These are phyloP conservation scores for Neurospora sp. DNA, from an alignment of 2,329 filamentous ascomycete species.

Conservation along the genomic window DNA sequence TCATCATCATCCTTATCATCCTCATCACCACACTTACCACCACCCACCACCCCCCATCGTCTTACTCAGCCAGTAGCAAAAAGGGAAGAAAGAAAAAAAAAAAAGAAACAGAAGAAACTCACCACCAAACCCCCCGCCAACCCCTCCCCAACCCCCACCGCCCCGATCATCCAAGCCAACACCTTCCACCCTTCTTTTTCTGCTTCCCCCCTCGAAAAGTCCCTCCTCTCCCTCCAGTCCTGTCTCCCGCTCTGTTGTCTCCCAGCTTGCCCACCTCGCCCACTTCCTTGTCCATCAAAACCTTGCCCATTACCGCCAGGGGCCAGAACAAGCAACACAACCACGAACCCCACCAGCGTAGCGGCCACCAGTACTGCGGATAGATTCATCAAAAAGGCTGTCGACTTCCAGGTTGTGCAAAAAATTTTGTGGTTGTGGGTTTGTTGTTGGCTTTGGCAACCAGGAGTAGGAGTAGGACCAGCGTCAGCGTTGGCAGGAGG, in stretches of 20 bases:
- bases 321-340: slow-evolving; percentile 45
- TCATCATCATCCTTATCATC: slow-evolving; percentile 45
- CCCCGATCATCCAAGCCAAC: not conserved
- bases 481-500: no score
- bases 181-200: not conserved
- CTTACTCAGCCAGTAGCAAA: slow-evolving; percentile 54
- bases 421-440: no score
- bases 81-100: not conserved
- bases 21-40: slow-evolving; percentile 51
- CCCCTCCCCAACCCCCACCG: slow-evolving; percentile 21
- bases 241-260: not conserved
- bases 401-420: slow-evolving; percentile 49
- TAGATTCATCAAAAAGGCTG: slow-evolving; percentile 82
- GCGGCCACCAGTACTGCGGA: slow-evolving; percentile 74
- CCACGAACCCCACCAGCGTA: slow-evolving; percentile 66
- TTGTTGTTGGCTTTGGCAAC: no score
- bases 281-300: not conserved
- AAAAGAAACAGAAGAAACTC: not conserved
- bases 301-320: not conserved
- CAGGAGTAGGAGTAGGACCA: no score
- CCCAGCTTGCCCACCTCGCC: no score
- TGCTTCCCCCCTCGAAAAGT: not conserved
- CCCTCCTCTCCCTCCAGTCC: not conserved
- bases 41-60: slow-evolving; percentile 59
- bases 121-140: not conserved